Evolutionary conservation across 2,329 filamentous ascomycete species (phyloP), one percentile per base, ranked within the genome.

Genomic region (Penicillium sp.): DNA sequence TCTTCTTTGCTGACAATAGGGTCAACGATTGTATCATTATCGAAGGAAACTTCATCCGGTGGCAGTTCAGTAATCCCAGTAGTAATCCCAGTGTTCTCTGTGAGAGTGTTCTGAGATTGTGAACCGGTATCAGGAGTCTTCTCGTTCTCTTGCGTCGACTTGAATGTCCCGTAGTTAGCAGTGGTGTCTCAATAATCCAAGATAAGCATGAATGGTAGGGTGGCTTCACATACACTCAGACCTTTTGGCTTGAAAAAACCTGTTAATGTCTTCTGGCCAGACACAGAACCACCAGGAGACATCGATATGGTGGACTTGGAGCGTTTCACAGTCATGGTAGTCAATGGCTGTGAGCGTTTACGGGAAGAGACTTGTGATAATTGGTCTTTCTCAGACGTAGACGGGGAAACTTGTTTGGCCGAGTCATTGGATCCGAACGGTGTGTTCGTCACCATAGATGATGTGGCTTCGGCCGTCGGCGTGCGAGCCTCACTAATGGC

Each of bases 211-310:
- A 34, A 18, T 11, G 34, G n/a, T 13, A 4, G 19, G 9, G 34
- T 43, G 27, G 29, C 7, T 19, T 39, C 29, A 30, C 25, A 28
- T 34, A 46, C 25, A 29, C 51, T 49, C n/a, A 67, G 59, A 2
- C 55, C 52, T 58, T 82, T 84, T 0, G 84, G 78, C 56, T 84
- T 85, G 73, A 95, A 93, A 73, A 95, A 95, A 1, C 88, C 87
- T 64, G 80, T 86, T 11, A 95, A 73, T 29, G 82, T 89, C 57
- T 78, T 74, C 59, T 83, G 81, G 2, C 77, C 78, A 60, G 78
- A 77, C 25, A 64, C 58, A 3, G 70, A 54, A 12, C 58, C 37
- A 18, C 46, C 28, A 10, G 56, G 29, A 27, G 65, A 42, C 6
- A 59, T 34, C 12, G 54, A 50, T 12, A 54, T 28, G 12, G 64